Percentiles rank a stretch among this genome's conserved stretches.
Evolutionary conservation across 164 flowering plant species (phyloP).

Genomic region (Protea cynaroides): DNA sequence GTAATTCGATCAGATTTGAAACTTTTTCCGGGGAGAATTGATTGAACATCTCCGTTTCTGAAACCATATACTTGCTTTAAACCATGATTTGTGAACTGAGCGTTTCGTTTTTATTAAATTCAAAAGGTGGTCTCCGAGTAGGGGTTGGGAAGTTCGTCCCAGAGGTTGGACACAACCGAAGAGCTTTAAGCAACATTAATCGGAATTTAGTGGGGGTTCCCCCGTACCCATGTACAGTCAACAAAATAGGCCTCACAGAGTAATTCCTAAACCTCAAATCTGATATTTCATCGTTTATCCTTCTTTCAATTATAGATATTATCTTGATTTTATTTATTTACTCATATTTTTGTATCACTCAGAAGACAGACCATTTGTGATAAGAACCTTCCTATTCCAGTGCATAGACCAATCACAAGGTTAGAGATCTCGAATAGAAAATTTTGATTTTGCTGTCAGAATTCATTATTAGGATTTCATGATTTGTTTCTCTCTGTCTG

Average conservation of each 20-base stretch:
- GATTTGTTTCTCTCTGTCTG: constrained; percentile 7
- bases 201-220: constrained; percentile 49
- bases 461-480: not conserved
- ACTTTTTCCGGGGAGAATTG: not conserved
- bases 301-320: not conserved
- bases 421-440: constrained; percentile 10
- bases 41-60: not conserved
- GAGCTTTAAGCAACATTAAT: constrained; percentile 62
- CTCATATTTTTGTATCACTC: not conserved
- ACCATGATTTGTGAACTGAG: constrained; percentile 1
- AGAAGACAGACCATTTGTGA: constrained; percentile 37
- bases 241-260: constrained; percentile 50
- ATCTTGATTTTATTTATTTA: not conserved
- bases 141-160: constrained; percentile 32
- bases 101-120: constrained; percentile 1
- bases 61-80: not conserved
- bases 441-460: not conserved
- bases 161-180: constrained; percentile 44
- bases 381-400: constrained; percentile 38
- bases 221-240: constrained; percentile 47
- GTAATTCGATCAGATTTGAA: constrained; percentile 17
- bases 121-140: constrained; percentile 24
- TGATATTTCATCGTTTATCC: not conserved
- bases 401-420: constrained; percentile 76
- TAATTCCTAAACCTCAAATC: constrained; percentile 23